A percentile compares a stretch with the other conserved stretches of the same genome.
These are phyloP conservation scores for Neckera pumila DNA, from an alignment of 225 moss, liverwort and hornwort species.

Conservation along the genomic window DNA sequence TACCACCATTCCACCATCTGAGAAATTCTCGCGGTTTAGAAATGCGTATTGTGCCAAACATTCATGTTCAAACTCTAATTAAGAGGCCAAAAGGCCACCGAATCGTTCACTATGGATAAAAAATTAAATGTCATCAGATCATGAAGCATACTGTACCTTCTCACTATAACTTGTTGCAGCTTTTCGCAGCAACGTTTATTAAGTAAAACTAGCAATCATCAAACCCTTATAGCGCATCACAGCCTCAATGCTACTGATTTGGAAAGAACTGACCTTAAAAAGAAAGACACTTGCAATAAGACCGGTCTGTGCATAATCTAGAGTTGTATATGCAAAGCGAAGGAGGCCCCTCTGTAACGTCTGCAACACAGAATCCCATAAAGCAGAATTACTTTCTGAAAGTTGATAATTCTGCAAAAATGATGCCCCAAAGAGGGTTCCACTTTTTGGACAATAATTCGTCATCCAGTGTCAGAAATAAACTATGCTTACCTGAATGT, in stretches of 20 bases:
- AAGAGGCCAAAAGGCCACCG: background rate
- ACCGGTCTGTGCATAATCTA: constrained; percentile 94
- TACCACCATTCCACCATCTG: constrained; percentile 99
- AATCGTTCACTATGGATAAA: background rate
- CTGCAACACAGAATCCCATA: constrained; percentile 18
- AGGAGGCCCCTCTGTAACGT: constrained; percentile 74
- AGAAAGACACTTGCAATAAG: constrained; percentile 93
- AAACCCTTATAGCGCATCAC: background rate
- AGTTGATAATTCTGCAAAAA: background rate
- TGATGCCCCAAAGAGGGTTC: background rate
- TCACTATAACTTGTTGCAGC: background rate
- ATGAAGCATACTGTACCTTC: background rate
- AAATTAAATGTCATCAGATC: background rate
- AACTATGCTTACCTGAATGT: constrained; percentile 45
- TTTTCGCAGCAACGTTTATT: background rate
- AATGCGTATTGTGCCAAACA: background rate
- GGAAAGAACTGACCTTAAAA: constrained; percentile 59
- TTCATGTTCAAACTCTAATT: background rate
- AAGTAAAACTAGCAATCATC: background rate
- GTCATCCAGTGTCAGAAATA: background rate
- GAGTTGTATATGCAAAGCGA: constrained; percentile 60
- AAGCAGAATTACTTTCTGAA: background rate
- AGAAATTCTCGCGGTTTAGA: background rate
- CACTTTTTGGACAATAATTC: background rate
- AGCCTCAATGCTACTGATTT: background rate